Evolutionary conservation across 805 yeast species (phyloP), one percentile per base, ranked within the genome.

Genomic region (Wickerhamiella sorbophila): DNA sequence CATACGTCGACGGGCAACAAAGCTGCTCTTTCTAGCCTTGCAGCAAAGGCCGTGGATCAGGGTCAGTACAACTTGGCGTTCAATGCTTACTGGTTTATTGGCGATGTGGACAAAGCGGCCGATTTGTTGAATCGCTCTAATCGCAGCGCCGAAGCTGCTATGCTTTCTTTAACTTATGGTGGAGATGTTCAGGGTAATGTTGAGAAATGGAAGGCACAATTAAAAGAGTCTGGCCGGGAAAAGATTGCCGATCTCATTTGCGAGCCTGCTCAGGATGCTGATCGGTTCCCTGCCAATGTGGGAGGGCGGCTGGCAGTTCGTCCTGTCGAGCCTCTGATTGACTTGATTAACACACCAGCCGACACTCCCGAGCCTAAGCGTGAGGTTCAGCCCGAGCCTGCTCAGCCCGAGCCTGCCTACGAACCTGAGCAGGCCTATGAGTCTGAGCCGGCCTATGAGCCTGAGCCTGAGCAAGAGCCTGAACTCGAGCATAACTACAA

Each of bases 51-150:
- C 38, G 75, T 71, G 51, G 64, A 59, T n/a, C 70, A 66, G 36
- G 96, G 96, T 38, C 79, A 79, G 58, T 83, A 76, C 62, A 91
- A 91, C 60, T 67, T 87, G 44, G 94, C 97, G 20, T 91, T 86
- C 67, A 85, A 83, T 57, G 80, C 95, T 10, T 76, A 77, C 59
- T 91, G 97, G 97, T 66, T 77, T 42, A 72, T 79, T 26, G 88
- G 94, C 32, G 81, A 85, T 56, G 66, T 75, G 31, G 62, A 65
- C 15, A 66, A 69, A 33, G 80, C 87, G 50, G 68, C 77, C 42
- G 72, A 74, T 18, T 65, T 91, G 49, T 70, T 91, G 52, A 67
- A 72, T 37, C 67, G 71, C 54, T 71, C 84, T 41, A 82, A 74
- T 31, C 74, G 94, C 57, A 68, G 67, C 45, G 69, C 94, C 1